Base-by-base conservation (phyloP, 2,329 filamentous ascomycete species). In the Aspergillus pseudoterreus region DNA sequence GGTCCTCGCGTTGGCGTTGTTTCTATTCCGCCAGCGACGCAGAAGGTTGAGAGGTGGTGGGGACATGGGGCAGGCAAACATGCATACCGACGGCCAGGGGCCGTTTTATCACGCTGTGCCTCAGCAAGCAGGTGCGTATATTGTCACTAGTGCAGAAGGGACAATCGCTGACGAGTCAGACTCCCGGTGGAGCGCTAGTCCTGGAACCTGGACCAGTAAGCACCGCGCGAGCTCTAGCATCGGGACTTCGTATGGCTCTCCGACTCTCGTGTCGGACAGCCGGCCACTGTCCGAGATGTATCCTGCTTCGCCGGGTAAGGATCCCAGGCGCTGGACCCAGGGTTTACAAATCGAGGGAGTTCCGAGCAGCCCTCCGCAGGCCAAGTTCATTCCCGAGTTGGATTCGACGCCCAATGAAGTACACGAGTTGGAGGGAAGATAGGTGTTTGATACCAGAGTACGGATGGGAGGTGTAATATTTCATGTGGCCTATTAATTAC, bases 151-250 rank as follows among this genome's bases (percentile, higher is more conserved):
- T 12, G 39, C 15, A 10, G 11, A 24, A 38, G 6, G 11, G 14
- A 38, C 35, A n/a, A 6, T 38, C 15, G 35, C 35, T 38, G n/a
- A 38, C 11, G 14, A n/a, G 1, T 42, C 14, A 42, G 39, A 42
- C 15, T 21, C 39, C 4, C 39, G 19, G 19, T 10, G 24, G 15
- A 42, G 39, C 39, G 17, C 14, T 11, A 17, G 71, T 74, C 45
- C 49, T 54, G 11, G n/a, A n/a, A 21, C 6, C 10, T 17, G 14
- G 11, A 42, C 15, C 19, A 22, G 15, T 19, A 42, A 42, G 11
- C 39, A 42, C 17, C 15, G 39, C 5, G 56, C 53, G 41, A 52
- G 56, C 44, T 3, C 43, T n/a, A 43, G 46, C 12, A n/a, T 57
- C 39, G 39, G 39, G 39, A 19, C 39, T 6, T 42, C 39, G 17